Conservation (phyloP, 2,329 filamentous ascomycete species). For the Chrysosphaeria jannelii region DNA sequence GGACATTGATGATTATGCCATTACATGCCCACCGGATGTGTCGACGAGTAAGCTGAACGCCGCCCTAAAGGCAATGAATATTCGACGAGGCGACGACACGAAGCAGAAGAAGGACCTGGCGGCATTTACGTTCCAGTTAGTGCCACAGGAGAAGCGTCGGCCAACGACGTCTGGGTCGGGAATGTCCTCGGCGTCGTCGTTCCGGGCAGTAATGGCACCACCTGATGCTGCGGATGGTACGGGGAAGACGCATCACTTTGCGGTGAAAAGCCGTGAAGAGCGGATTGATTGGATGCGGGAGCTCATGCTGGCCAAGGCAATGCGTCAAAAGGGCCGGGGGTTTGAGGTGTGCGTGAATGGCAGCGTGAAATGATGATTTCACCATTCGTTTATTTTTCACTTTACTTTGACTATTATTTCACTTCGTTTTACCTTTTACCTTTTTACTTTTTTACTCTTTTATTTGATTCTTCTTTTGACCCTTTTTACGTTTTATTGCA, state of each 20-base stretch:
- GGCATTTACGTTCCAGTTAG: slow-evolving; percentile 62
- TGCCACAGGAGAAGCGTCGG: slow-evolving; percentile 33
- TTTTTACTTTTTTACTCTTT: slow-evolving; percentile 3
- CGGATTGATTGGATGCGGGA: slow-evolving; percentile 94
- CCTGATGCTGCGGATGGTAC: slow-evolving; percentile 22
- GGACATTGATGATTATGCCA: slow-evolving; percentile 68
- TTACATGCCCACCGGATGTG: slow-evolving; percentile 51
- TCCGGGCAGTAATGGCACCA: slow-evolving; percentile 7
- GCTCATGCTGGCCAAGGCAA: slow-evolving; percentile 67
- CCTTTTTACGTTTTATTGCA: slow-evolving; percentile 1
- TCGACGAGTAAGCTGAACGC: slow-evolving; percentile 57
- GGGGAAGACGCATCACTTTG: slow-evolving; percentile 79
- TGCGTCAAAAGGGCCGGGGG: slow-evolving; percentile 58
- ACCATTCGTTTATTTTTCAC: background rate
- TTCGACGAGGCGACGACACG: slow-evolving; percentile 21
- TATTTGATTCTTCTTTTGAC: slow-evolving; percentile 1
- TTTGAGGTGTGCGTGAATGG: slow-evolving; percentile 63
- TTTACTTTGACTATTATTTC: slow-evolving; percentile 1
- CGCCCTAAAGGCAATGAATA: slow-evolving; percentile 55
- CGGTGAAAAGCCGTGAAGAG: slow-evolving; percentile 61
- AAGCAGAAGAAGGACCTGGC: slow-evolving; percentile 16
- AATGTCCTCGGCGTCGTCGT: slow-evolving; percentile 3
- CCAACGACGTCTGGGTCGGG: slow-evolving; percentile 9
- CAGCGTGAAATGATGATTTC: slow-evolving; percentile 30
- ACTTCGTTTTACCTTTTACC: slow-evolving; percentile 2